Conservation (phyloP, 176 grass and related monocot species). For the Leersia perrieri region DNA sequence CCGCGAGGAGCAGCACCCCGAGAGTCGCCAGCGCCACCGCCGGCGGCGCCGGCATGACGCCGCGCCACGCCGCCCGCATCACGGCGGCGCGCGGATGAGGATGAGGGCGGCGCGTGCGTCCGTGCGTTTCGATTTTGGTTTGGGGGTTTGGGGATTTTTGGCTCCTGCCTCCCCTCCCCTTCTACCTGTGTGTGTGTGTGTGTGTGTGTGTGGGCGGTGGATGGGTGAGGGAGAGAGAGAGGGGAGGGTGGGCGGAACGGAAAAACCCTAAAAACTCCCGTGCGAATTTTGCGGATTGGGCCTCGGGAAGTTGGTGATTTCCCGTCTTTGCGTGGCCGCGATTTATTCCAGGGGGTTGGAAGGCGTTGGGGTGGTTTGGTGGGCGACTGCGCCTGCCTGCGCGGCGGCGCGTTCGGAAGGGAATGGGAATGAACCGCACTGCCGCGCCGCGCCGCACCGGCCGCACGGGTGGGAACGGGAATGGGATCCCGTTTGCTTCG, state of each 20-base stretch:
- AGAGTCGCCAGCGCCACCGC: no score
- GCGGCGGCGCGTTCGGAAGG: no score
- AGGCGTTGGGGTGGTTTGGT: background rate
- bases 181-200: no score
- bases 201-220: background rate
- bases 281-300: conserved; percentile 25
- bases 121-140: background rate
- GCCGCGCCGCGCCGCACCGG: no score
- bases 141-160: no score
- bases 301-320: background rate
- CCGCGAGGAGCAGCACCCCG: no score
- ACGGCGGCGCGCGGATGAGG: background rate
- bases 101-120: no score
- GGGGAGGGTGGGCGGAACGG: background rate
- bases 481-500: background rate
- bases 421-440: background rate
- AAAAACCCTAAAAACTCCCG: conserved; percentile 57
- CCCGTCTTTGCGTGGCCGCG: background rate
- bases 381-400: background rate
- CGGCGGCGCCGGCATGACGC: background rate
- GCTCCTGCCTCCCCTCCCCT: no score
- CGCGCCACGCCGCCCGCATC: conserved; percentile 29
- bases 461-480: background rate
- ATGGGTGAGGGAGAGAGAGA: background rate
- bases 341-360: conserved; percentile 13